phyloP scores from a whole-genome alignment of 768 basidiomycete genomes.

The Macrolepiota albuminosa region DNA sequence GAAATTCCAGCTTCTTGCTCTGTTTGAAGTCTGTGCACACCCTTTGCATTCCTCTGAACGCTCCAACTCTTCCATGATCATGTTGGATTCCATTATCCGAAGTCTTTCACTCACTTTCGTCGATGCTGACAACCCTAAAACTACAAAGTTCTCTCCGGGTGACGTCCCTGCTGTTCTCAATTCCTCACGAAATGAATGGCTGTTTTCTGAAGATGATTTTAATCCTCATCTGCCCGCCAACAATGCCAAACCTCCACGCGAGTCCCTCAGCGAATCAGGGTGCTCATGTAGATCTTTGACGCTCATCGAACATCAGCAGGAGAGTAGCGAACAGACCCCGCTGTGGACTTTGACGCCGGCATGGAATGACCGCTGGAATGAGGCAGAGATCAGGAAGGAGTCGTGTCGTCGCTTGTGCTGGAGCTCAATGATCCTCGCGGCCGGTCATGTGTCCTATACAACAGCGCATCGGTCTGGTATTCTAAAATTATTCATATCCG shows the following conservation, averaged over 20 bases:
- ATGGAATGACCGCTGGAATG: conserved; percentile 56
- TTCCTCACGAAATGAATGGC: conserved; percentile 16
- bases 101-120: conserved; percentile 53
- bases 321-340: conserved; percentile 48
- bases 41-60: conserved; percentile 53
- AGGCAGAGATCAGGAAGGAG: conserved; percentile 64
- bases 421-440: conserved; percentile 60
- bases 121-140: conserved; percentile 51
- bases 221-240: conserved; percentile 10
- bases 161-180: conserved; percentile 42
- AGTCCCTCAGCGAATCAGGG: conserved; percentile 18
- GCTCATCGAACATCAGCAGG: conserved; percentile 46
- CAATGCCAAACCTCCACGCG: background rate
- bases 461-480: conserved; percentile 35
- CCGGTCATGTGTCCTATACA: conserved; percentile 60
- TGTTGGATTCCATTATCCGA: conserved; percentile 67
- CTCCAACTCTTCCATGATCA: conserved; percentile 48
- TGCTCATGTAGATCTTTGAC: conserved; percentile 49
- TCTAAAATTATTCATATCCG: conserved; percentile 51
- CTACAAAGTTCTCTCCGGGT: conserved; percentile 38
- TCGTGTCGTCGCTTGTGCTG: conserved; percentile 70
- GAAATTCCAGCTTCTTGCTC: conserved; percentile 52
- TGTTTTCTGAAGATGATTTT: conserved; percentile 17
- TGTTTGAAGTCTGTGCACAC: conserved; percentile 72
- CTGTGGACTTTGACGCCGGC: conserved; percentile 62